These are phyloP conservation scores for Royoungia palumana DNA, from an alignment of 768 basidiomycete genomes.

Conservation along the genomic window DNA sequence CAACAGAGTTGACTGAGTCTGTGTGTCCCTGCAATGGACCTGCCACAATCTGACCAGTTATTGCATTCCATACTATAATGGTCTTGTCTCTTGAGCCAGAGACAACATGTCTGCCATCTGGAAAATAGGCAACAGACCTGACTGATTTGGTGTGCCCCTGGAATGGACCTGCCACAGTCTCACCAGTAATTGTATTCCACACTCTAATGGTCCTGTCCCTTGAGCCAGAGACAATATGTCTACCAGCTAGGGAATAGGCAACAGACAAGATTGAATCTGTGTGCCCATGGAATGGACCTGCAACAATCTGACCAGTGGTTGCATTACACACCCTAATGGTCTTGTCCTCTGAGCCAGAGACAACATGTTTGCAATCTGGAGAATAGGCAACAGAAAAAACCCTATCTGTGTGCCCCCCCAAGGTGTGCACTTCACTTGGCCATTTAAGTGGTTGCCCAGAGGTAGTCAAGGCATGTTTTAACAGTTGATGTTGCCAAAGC, in stretches of 20 bases:
- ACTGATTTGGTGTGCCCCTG: not conserved
- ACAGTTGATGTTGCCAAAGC: not conserved
- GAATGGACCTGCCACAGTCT: constrained; percentile 6
- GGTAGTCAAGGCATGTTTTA: not conserved
- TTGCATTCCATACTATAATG: not conserved
- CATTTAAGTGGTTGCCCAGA: not conserved
- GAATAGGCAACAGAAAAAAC: not conserved
- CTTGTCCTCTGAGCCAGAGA: not conserved
- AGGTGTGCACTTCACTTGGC: not conserved
- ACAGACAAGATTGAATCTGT: constrained; percentile 1
- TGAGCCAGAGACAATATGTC: constrained; percentile 1
- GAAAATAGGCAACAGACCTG: constrained; percentile 2
- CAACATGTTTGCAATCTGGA: constrained; percentile 5
- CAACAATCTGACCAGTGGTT: constrained; percentile 1
- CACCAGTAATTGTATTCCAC: constrained; percentile 14
- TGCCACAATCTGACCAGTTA: not conserved
- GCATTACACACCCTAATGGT: constrained; percentile 17
- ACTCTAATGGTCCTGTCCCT: constrained; percentile 1
- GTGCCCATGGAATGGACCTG: constrained; percentile 6
- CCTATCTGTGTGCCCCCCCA: not conserved
- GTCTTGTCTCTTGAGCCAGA: not conserved
- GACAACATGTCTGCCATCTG: not conserved
- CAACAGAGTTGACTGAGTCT: not conserved
- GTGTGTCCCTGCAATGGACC: not conserved
- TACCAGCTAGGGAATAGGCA: constrained; percentile 1